Base-by-base conservation (phyloP, 2,329 filamentous ascomycete species). In the Didymella pomorum region DNA sequence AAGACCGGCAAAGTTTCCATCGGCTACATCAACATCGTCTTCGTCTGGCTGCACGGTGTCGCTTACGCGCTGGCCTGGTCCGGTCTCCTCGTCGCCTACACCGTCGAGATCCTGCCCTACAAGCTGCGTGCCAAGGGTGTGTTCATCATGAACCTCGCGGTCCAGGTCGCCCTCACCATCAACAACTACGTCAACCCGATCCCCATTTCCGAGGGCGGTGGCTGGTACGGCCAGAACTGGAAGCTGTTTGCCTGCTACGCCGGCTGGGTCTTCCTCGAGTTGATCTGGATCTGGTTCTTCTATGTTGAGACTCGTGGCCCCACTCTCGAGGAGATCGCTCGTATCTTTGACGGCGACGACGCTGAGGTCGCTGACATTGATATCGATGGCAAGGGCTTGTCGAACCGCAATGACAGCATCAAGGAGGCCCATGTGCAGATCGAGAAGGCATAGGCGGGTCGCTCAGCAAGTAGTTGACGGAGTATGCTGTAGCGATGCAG, bases 251-350 rank as follows among this genome's bases (percentile, higher is more conserved):
- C 31, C 6, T 35, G 31, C 31, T 35, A 35, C 31, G 31, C 31
- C 31, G 31, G 31, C 31, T 35, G 31, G 31, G 31, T 35, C 5
- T n/a, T 35, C 16, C 31, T 35, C 16, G 31, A 35, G 31, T 11
- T 35, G 31, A 35, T 35, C 31, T 35, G 31, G 31, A 35, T 35
- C 16, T 88, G 83, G 75, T 86, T 86, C 78, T 83, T 87, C 74
- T 87, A 87, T 67, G 82, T 88, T 47, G 88, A 91, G 78, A 90
- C 87, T 60, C 60, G 86, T 69, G 87, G 87, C 2, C 86, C 86
- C 0, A 89, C 87, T 3, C 84, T 90, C 0, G 87, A 90, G 70
- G 86, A 89, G 71, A 84, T 89, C 64, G 84, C 87, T 41, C 83
- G 83, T 63, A 88, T 89, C 70, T 90, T 90, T 66, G 87, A 90